Conservation (phyloP, 2,329 filamentous ascomycete species). For the Chrysoporthe puriensis region DNA sequence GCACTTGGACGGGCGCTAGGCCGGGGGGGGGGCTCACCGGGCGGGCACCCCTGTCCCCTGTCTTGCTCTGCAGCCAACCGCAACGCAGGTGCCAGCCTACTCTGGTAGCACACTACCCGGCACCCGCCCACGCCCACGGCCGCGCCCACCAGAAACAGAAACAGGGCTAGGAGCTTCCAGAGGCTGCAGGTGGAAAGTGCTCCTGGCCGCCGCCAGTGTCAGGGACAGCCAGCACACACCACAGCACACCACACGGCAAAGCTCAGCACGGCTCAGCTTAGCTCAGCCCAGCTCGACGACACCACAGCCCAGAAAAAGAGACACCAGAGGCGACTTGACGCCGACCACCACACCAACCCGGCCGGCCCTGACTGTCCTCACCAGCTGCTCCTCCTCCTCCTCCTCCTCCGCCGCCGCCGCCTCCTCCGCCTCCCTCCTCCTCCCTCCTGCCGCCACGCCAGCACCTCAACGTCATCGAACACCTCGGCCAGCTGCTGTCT, state of each 20-base stretch:
- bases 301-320: background rate
- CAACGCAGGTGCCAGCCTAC: background rate
- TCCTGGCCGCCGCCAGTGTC: background rate
- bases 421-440: background rate
- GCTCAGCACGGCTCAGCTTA: conserved; percentile 5
- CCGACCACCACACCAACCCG: background rate
- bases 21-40: background rate
- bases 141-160: conserved; percentile 5
- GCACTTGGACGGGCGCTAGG: background rate
- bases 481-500: background rate
- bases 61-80: background rate
- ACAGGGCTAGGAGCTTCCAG: conserved; percentile 9
- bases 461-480: background rate
- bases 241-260: conserved; percentile 2
- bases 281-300: background rate
- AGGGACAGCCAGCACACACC: background rate
- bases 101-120: background rate
- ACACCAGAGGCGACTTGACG: background rate
- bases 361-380: conserved; percentile 5
- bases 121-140: background rate
- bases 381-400: conserved; percentile 5
- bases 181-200: conserved; percentile 7
- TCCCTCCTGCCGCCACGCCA: background rate
- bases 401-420: background rate
- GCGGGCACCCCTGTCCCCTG: background rate